A percentile compares a stretch with the other conserved stretches of the same genome.
phyloP scores from a whole-genome alignment of 306 rosid genomes.

The Comarum palustre region DNA sequence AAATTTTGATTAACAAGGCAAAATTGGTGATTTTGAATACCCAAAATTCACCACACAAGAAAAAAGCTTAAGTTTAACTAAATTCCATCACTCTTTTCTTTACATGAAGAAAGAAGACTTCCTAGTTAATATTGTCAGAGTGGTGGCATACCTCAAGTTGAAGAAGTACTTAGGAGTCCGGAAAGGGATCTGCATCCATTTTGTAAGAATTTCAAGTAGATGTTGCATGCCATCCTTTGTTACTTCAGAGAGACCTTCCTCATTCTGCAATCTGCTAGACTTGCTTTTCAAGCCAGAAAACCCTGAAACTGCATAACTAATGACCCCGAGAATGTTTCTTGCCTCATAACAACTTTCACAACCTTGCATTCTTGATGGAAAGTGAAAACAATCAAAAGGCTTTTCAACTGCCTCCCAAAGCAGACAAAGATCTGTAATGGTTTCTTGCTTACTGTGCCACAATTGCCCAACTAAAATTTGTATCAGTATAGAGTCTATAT shows the following conservation, averaged over 20 bases:
- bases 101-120: neutral
- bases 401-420: conserved; percentile 33
- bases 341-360: conserved; percentile 29
- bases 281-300: conserved; percentile 31
- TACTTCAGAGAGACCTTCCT: conserved; percentile 26
- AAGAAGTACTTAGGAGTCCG: conserved; percentile 54
- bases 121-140: neutral
- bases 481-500: conserved; percentile 24
- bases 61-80: neutral
- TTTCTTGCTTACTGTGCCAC: conserved; percentile 42
- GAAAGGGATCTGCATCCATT: conserved; percentile 51
- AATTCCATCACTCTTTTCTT: neutral
- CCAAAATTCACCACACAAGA: neutral
- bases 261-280: conserved; percentile 9
- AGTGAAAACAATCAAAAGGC: conserved; percentile 33
- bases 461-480: conserved; percentile 44
- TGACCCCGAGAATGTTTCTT: conserved; percentile 35
- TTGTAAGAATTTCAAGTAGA: conserved; percentile 28
- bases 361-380: conserved; percentile 26
- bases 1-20: neutral
- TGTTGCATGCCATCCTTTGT: conserved; percentile 33
- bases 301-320: conserved; percentile 39
- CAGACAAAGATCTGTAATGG: conserved; percentile 33
- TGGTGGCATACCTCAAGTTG: conserved; percentile 43
- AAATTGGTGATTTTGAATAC: neutral